These are phyloP conservation scores for Sonneratia caseolaris DNA, from an alignment of 345 rosid genomes.

Conservation along the genomic window DNA sequence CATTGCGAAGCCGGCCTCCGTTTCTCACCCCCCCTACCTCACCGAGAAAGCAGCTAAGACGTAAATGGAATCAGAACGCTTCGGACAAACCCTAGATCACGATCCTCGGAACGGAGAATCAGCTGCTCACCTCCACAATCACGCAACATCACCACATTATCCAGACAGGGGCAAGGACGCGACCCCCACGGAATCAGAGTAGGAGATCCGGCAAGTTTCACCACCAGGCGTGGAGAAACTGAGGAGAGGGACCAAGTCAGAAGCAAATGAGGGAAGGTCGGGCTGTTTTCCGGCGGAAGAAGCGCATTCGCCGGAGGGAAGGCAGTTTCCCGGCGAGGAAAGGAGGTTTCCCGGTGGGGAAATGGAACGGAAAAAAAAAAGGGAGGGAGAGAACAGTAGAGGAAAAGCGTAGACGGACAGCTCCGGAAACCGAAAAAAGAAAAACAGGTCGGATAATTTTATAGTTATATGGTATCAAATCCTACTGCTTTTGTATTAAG, in stretches of 20 bases:
- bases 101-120: slow-evolving; percentile 29
- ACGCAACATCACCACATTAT: slow-evolving; percentile 62
- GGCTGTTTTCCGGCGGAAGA: slow-evolving; percentile 3
- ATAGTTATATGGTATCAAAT: slow-evolving; percentile 27
- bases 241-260: neutral
- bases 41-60: slow-evolving; percentile 15
- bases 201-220: slow-evolving; percentile 53
- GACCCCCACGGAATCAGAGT: slow-evolving; percentile 29
- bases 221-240: slow-evolving; percentile 15
- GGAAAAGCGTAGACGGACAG: slow-evolving; percentile 12
- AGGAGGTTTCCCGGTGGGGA: slow-evolving; percentile 20
- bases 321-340: slow-evolving; percentile 34
- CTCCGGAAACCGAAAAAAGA: slow-evolving; percentile 60
- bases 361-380: slow-evolving; percentile 8
- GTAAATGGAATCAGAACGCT: slow-evolving; percentile 14
- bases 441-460: slow-evolving; percentile 30
- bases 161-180: slow-evolving; percentile 25
- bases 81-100: slow-evolving; percentile 68
- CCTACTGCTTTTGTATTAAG: slow-evolving; percentile 13
- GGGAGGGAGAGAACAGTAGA: slow-evolving; percentile 25
- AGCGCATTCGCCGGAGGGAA: slow-evolving; percentile 16
- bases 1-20: slow-evolving; percentile 73
- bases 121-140: slow-evolving; percentile 21
- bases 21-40: slow-evolving; percentile 18
- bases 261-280: neutral